A percentile compares a stretch with the other conserved stretches of the same genome.
Evolutionary conservation across 2,329 filamentous ascomycete species (phyloP).

Genomic region (Trichoderma endophyticum): DNA sequence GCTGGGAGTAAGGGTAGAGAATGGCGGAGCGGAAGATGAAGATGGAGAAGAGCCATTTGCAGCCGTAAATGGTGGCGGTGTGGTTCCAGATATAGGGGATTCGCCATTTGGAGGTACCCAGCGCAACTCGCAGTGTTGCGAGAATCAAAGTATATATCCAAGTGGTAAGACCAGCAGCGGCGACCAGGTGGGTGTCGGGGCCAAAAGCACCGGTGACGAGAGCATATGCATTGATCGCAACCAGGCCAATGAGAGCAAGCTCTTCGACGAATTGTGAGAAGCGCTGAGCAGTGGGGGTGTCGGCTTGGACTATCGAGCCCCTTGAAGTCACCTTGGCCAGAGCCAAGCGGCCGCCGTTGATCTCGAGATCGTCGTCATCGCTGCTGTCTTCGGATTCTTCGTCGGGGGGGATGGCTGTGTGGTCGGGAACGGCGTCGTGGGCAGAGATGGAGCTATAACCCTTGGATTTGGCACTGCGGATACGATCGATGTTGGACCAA

Average conservation of each 20-base stretch:
- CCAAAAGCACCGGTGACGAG: conserved; percentile 61
- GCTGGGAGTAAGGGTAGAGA: conserved; percentile 66
- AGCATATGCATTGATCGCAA: conserved; percentile 65
- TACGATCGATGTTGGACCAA: conserved; percentile 54
- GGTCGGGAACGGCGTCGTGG: conserved; percentile 41
- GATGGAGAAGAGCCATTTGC: conserved; percentile 75
- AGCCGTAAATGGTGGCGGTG: conserved; percentile 77
- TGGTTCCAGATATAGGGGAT: conserved; percentile 86
- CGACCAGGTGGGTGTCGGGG: conserved; percentile 54
- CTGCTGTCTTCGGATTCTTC: conserved; percentile 39
- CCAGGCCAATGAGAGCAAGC: conserved; percentile 66
- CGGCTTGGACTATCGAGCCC: conserved; percentile 66
- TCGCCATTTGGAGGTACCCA: conserved; percentile 61
- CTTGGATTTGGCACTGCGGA: conserved; percentile 47
- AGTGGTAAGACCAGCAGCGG: conserved; percentile 63
- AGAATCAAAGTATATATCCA: conserved; percentile 82
- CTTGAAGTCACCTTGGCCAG: conserved; percentile 60
- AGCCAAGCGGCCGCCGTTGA: conserved; percentile 55
- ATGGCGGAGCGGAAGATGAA: conserved; percentile 81
- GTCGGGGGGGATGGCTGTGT: conserved; percentile 52
- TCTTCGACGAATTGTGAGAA: conserved; percentile 71
- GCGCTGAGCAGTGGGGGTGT: conserved; percentile 72
- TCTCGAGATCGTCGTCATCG: conserved; percentile 61
- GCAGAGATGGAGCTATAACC: conserved; percentile 57
- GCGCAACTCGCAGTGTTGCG: conserved; percentile 67